phyloP scores from a whole-genome alignment of 2,329 filamentous ascomycete species.

The Cladosporium halotolerans region DNA sequence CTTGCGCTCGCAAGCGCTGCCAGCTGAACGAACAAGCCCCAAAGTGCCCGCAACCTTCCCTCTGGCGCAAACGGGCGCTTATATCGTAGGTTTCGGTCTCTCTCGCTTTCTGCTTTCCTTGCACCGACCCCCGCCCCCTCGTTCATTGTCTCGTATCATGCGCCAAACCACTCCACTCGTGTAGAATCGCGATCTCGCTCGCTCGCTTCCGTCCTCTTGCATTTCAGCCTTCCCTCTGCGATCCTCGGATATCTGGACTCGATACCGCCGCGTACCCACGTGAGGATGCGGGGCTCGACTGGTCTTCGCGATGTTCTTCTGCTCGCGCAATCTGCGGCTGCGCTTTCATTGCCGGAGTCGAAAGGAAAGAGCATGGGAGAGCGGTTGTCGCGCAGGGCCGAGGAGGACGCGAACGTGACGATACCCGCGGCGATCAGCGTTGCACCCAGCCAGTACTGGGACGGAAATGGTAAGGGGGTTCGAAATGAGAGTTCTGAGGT shows the following conservation, averaged over 20 bases:
- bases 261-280: not conserved
- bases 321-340: slow-evolving; percentile 4
- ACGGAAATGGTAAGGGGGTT: slow-evolving; percentile 25
- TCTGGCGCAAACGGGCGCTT: slow-evolving; percentile 6
- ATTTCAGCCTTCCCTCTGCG: too few species aligned
- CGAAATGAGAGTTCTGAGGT: not conserved
- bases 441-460: slow-evolving; percentile 33
- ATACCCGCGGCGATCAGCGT: slow-evolving; percentile 29
- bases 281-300: not conserved
- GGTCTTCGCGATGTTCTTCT: not conserved
- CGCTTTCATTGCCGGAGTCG: slow-evolving; percentile 2
- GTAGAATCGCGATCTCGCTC: not conserved
- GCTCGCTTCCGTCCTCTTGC: not conserved
- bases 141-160: not conserved
- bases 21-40: slow-evolving; percentile 10
- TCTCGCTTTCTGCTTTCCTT: not conserved
- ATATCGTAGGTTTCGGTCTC: not conserved
- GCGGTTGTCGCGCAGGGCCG: slow-evolving; percentile 6
- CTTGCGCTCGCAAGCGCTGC: not conserved
- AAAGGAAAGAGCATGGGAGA: not conserved
- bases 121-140: not conserved
- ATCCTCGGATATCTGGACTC: too few species aligned
- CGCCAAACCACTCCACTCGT: not conserved
- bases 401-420: slow-evolving; percentile 11
- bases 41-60: slow-evolving; percentile 9